Evolutionary conservation across 2,329 filamentous ascomycete species (phyloP).

Genomic region (Cladophialophora carrionii): DNA sequence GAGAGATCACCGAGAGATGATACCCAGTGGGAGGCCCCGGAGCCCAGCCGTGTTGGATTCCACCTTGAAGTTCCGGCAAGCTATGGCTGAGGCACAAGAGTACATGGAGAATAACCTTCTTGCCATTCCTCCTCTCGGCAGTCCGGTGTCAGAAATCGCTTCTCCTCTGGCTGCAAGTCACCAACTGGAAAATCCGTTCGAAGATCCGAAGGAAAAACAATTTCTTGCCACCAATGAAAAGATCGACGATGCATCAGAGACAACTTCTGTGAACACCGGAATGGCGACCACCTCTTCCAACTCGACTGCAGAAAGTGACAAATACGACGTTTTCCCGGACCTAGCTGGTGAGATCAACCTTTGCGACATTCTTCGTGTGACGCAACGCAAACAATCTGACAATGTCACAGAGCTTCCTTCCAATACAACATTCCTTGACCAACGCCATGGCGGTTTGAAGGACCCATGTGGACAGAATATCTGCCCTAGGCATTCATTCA

Average conservation of each 20-base stretch:
- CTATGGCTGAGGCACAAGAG: conserved; percentile 16
- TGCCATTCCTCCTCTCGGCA: background rate
- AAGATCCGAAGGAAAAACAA: conserved; percentile 9
- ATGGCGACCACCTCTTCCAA: background rate
- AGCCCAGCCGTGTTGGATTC: conserved; percentile 25
- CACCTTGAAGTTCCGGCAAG: conserved; percentile 24
- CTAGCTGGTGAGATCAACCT: background rate
- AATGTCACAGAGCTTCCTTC: background rate
- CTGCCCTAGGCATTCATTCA: background rate
- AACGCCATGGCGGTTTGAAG: background rate
- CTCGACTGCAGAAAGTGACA: background rate
- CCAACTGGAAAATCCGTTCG: conserved; percentile 25
- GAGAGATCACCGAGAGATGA: conserved; percentile 18
- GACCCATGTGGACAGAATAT: background rate
- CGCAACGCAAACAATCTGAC: background rate
- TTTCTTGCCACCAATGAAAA: conserved; percentile 12
- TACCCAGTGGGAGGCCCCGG: conserved; percentile 30
- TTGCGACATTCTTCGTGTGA: too few relatives aligned
- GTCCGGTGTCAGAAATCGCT: conserved; percentile 5
- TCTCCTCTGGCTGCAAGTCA: background rate
- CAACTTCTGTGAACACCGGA: background rate
- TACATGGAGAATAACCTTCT: conserved; percentile 9
- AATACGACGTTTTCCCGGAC: background rate
- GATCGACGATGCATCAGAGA: background rate
- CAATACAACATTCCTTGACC: background rate